These are phyloP conservation scores for Russula ochroleuca DNA, from an alignment of 768 basidiomycete species.

Conservation along the genomic window DNA sequence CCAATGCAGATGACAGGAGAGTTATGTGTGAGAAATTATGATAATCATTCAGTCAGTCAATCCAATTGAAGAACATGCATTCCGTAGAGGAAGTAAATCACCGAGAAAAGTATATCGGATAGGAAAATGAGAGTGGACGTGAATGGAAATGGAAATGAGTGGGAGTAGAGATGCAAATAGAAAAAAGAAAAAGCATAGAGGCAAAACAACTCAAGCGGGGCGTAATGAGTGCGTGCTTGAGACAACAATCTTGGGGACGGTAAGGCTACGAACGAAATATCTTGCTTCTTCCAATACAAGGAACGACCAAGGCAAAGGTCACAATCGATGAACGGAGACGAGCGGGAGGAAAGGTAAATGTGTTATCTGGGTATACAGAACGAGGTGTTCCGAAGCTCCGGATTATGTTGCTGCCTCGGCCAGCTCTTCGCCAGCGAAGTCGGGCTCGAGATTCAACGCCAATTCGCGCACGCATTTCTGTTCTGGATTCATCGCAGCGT, in stretches of 20 bases:
- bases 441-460: background rate
- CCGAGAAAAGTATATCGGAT: background rate
- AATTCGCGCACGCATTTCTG: background rate
- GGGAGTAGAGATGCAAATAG: background rate
- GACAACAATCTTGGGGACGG: slow-evolving; percentile 1
- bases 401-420: background rate
- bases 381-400: background rate
- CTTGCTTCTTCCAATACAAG: slow-evolving; percentile 9
- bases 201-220: background rate
- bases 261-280: background rate
- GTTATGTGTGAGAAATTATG: background rate
- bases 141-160: background rate
- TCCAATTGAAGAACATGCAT: background rate
- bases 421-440: background rate
- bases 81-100: background rate
- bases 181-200: background rate
- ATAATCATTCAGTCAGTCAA: background rate
- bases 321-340: background rate
- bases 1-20: background rate
- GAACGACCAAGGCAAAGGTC: background rate
- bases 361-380: background rate
- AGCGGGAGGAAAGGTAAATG: background rate
- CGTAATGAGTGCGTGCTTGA: background rate
- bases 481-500: background rate
- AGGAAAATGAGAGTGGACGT: background rate